Conservation (phyloP, 1,139 yeast genomes). For the Protomyces inouyei region DNA sequence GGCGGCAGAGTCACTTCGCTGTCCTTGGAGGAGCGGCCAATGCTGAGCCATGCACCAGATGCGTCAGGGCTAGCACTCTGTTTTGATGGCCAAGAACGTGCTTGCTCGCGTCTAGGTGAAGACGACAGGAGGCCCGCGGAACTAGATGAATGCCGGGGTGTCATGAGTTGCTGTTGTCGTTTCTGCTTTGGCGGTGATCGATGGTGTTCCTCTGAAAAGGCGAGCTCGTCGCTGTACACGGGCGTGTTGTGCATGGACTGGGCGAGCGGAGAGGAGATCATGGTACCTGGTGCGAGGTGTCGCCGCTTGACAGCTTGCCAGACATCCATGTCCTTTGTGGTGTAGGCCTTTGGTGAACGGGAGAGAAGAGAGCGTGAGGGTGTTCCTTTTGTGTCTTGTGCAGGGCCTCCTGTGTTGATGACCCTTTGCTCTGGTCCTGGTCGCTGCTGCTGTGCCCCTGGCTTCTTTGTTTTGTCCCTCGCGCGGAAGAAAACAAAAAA, state of each 20-base stretch:
- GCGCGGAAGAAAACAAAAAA: background rate
- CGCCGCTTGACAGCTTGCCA: background rate
- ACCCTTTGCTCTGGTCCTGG: too few species aligned
- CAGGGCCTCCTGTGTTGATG: too few species aligned
- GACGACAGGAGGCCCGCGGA: constrained; percentile 13
- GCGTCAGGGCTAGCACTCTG: constrained; percentile 9
- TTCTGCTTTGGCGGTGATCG: background rate
- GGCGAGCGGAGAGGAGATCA: background rate
- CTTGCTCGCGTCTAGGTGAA: background rate
- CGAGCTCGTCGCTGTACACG: background rate
- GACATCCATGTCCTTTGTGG: background rate
- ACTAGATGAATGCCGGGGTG: constrained; percentile 19
- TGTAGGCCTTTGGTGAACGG: too few species aligned
- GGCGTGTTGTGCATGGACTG: background rate
- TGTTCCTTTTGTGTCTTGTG: too few species aligned
- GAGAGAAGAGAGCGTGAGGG: too few species aligned
- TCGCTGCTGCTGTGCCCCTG: background rate
- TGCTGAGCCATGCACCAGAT: constrained; percentile 6
- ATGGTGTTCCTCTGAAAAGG: background rate
- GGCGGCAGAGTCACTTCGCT: constrained; percentile 46
- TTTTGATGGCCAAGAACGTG: background rate
- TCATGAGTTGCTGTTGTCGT: constrained; percentile 1
- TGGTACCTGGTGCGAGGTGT: background rate
- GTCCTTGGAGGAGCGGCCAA: constrained; percentile 11
- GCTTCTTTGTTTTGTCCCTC: background rate